Evolutionary conservation across 202 grass and related monocot genomes (phyloP).

Genomic region (Eragrostis tef): DNA sequence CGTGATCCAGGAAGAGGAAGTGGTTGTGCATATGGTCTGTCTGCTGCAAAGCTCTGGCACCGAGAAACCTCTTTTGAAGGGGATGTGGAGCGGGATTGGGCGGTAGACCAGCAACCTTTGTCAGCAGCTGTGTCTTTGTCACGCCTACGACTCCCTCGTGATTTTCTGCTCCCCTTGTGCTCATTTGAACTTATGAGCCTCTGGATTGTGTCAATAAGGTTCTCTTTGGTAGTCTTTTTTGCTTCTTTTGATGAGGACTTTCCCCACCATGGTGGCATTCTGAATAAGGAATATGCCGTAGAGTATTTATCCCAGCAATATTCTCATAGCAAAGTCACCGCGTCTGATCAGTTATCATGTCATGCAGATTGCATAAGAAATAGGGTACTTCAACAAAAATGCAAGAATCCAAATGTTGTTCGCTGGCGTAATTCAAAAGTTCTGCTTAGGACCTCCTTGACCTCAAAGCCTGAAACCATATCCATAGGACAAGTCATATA

Average conservation of each 20-base stretch:
- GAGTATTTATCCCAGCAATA: conserved; percentile 20
- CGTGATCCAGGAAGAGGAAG: conserved; percentile 73
- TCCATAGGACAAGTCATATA: conserved; percentile 28
- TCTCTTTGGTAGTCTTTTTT: conserved; percentile 92
- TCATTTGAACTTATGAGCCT: conserved; percentile 84
- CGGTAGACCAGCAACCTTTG: conserved; percentile 80
- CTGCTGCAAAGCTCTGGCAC: conserved; percentile 92
- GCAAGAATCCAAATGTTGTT: conserved; percentile 14
- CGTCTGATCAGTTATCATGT: conserved; percentile 15
- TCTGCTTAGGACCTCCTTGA: conserved; percentile 26
- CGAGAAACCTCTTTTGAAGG: conserved; percentile 87
- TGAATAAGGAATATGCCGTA: conserved; percentile 48
- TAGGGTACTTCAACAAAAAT: conserved; percentile 13
- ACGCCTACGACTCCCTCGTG: conserved; percentile 56
- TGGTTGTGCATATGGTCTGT: conserved; percentile 74
- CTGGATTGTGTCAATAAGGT: conserved; percentile 81
- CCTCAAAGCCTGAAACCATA: conserved; percentile 45
- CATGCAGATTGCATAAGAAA: conserved; percentile 21
- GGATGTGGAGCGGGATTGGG: conserved; percentile 83
- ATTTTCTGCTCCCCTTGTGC: conserved; percentile 72
- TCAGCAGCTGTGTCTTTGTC: conserved; percentile 61
- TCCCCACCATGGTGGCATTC: conserved; percentile 95
- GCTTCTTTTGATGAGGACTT: conserved; percentile 94
- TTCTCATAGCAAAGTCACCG: conserved; percentile 39
- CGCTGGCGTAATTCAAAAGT: too few relatives aligned